These are phyloP conservation scores for Prunella vulgaris DNA, from an alignment of 257 asterid genomes.

Conservation along the genomic window DNA sequence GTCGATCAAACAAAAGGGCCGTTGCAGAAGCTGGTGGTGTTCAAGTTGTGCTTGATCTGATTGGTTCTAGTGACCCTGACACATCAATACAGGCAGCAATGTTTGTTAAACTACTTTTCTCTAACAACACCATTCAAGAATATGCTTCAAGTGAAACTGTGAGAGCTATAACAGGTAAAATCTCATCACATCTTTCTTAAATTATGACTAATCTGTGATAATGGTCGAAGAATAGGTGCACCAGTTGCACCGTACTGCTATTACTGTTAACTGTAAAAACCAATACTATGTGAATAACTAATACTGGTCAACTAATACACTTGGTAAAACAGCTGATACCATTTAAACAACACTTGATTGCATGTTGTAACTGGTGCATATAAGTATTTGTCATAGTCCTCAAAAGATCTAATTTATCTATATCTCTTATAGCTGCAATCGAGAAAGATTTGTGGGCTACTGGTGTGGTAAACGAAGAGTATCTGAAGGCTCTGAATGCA, in stretches of 20 bases:
- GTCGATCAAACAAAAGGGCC: slow-evolving; percentile 93
- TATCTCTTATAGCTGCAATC: slow-evolving; percentile 62
- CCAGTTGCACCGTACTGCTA: no score
- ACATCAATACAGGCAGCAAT: slow-evolving; percentile 98
- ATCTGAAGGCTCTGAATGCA: slow-evolving; percentile 86
- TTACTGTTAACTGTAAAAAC: no score
- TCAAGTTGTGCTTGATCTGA: slow-evolving; percentile 93
- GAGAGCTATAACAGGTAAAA: slow-evolving; percentile 91
- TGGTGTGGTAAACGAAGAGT: slow-evolving; percentile 87
- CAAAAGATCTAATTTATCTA: neutral
- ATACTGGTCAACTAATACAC: no score
- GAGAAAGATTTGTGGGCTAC: slow-evolving; percentile 96
- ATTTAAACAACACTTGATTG: no score
- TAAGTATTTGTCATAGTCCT: no score
- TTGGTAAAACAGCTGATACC: no score
- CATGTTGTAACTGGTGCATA: no score
- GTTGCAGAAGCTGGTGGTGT: slow-evolving; percentile 99
- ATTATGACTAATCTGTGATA: neutral
- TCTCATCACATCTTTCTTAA: slow-evolving; percentile 8
- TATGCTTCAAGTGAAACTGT: slow-evolving; percentile 99
- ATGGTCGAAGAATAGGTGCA: no score
- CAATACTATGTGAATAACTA: no score
- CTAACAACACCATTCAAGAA: slow-evolving; percentile 94
- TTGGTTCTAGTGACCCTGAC: slow-evolving; percentile 88
- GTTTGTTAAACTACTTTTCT: slow-evolving; percentile 91